Evolutionary conservation across 2,329 filamentous ascomycete genomes (phyloP).

Genomic region (Chrysoporthe puriensis): DNA sequence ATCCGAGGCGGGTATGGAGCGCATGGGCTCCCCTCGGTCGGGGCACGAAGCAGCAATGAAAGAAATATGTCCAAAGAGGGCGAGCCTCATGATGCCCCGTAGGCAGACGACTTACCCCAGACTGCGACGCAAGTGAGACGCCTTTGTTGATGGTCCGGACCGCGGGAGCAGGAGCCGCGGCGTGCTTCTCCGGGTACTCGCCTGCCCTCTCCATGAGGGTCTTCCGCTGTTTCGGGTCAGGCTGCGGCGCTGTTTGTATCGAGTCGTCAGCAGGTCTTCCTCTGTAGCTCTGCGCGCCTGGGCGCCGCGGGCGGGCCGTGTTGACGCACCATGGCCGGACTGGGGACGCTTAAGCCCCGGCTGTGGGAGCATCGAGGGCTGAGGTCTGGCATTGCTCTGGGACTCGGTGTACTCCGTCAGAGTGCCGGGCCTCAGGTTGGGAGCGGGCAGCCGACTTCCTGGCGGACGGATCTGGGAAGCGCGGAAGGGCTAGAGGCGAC

Average conservation of each 20-base stretch:
- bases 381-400: conserved; percentile 60
- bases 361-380: conserved; percentile 46
- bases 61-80: conserved; percentile 1
- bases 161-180: conserved; percentile 37
- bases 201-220: conserved; percentile 58
- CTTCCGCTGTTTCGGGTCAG: conserved; percentile 62
- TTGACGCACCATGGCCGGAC: conserved; percentile 36
- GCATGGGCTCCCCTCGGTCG: neutral
- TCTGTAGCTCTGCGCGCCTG: neutral
- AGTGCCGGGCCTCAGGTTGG: conserved; percentile 32
- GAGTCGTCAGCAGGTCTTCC: conserved; percentile 26
- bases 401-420: conserved; percentile 62
- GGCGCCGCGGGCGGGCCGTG: conserved; percentile 1
- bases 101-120: conserved; percentile 28
- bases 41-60: neutral
- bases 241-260: conserved; percentile 49
- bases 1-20: neutral
- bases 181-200: conserved; percentile 50
- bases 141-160: conserved; percentile 51
- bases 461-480: conserved; percentile 32
- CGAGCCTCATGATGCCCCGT: neutral
- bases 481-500: conserved; percentile 29
- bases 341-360: conserved; percentile 52
- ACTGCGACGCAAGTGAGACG: conserved; percentile 41
- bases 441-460: conserved; percentile 31